Evolutionary conservation across 164 flowering plant species (phyloP).

Genomic region (Paratinospora sagittata): DNA sequence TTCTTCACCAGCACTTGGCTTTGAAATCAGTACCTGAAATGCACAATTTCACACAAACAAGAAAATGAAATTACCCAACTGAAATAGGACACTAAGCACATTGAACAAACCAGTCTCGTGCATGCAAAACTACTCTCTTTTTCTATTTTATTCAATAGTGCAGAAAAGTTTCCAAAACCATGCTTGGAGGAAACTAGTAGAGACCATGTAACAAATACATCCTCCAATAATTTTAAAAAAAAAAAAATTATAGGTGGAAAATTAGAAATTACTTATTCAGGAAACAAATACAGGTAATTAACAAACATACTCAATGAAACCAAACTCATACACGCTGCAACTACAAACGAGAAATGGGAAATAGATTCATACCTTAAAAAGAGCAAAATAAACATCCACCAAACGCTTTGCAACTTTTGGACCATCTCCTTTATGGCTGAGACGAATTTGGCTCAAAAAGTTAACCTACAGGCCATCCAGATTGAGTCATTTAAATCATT

Average conservation of each 20-base stretch:
- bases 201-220: background rate
- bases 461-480: slow-evolving; percentile 46
- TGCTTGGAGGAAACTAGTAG: background rate
- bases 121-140: background rate
- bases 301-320: background rate
- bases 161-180: background rate
- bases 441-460: slow-evolving; percentile 76
- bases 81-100: background rate
- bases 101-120: background rate
- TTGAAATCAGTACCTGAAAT: slow-evolving; percentile 66
- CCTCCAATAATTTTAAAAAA: background rate
- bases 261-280: background rate
- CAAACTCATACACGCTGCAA: background rate
- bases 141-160: background rate
- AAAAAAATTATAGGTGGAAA: background rate
- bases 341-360: background rate
- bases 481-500: background rate
- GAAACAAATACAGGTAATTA: background rate
- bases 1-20: slow-evolving; percentile 33
- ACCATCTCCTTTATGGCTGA: slow-evolving; percentile 79
- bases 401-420: slow-evolving; percentile 87
- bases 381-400: slow-evolving; percentile 89
- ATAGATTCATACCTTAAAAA: slow-evolving; percentile 67
- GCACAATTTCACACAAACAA: background rate
- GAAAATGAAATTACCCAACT: background rate